phyloP scores from a whole-genome alignment of 768 basidiomycete species.

The Suillus americanus region DNA sequence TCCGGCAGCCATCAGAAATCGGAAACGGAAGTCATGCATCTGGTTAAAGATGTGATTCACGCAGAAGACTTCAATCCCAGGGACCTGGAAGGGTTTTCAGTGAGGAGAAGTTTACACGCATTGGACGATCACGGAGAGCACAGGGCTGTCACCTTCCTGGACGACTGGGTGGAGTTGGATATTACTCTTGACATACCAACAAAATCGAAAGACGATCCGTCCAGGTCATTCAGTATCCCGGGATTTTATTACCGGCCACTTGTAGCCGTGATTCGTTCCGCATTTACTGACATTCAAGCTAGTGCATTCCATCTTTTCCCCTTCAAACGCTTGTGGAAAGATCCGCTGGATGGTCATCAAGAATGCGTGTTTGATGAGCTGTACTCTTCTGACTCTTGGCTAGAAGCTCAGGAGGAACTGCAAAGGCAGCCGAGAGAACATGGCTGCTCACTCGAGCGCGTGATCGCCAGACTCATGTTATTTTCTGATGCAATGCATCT shows the following conservation, averaged over 20 bases:
- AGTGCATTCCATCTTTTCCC: slow-evolving; percentile 24
- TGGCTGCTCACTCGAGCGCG: slow-evolving; percentile 14
- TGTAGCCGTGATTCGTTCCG: slow-evolving; percentile 10
- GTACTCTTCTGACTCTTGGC: slow-evolving; percentile 18
- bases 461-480: not conserved
- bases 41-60: not conserved
- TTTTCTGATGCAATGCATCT: slow-evolving; percentile 19
- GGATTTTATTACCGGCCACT: slow-evolving; percentile 19
- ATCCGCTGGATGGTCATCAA: not conserved
- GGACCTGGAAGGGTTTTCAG: slow-evolving; percentile 8
- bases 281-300: slow-evolving; percentile 1
- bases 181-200: not conserved
- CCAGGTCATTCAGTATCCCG: not conserved
- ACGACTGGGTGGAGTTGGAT: not conserved
- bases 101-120: not conserved
- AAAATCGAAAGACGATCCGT: not conserved
- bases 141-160: not conserved
- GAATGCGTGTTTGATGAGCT: slow-evolving; percentile 18
- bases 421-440: slow-evolving; percentile 10
- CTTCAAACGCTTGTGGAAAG: slow-evolving; percentile 19
- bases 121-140: not conserved
- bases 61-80: slow-evolving; percentile 4
- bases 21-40: not conserved
- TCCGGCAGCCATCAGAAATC: slow-evolving; percentile 6
- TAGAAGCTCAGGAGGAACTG: slow-evolving; percentile 18